A percentile compares a stretch with the other conserved stretches of the same genome.
phyloP scores from a whole-genome alignment of 78 protist species.

The Guillardia theta region DNA sequence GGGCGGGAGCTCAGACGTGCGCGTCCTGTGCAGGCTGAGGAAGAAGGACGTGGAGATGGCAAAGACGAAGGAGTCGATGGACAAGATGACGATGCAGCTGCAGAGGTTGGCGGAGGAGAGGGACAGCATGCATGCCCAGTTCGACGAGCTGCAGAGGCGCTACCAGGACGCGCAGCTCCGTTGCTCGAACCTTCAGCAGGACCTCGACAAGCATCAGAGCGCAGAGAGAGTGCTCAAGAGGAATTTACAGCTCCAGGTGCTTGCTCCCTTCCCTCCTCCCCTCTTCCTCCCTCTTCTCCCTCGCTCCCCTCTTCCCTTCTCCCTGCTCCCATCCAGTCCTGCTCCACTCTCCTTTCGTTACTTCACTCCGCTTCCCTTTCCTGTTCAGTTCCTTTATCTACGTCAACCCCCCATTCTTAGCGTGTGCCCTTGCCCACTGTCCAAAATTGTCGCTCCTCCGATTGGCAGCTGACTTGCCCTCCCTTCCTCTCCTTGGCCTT shows the following conservation, averaged over 20 bases:
- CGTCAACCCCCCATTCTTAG: no score
- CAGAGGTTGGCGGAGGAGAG: not conserved
- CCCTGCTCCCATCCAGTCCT: no score
- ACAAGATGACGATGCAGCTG: constrained; percentile 13
- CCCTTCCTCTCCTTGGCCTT: not conserved
- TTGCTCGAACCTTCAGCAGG: not conserved
- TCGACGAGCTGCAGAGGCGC: not conserved
- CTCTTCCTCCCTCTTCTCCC: not conserved
- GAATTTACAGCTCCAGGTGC: not conserved
- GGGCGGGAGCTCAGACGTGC: no score
- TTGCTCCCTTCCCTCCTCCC: not conserved
- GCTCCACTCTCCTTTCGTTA: no score
- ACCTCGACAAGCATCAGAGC: not conserved
- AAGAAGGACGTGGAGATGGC: not conserved
- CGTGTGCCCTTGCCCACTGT: no score
- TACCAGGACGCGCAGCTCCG: not conserved
- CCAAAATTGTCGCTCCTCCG: no score
- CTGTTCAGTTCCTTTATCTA: no score
- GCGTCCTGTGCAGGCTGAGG: not conserved
- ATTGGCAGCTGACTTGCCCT: no score
- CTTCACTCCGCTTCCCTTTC: no score
- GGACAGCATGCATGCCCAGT: not conserved
- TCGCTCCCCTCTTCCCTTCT: not conserved
- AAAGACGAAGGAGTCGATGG: not conserved
- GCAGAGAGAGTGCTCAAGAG: not conserved